Conservation (phyloP, 495 filamentous ascomycete species). For the Schizothecium vesticola region DNA sequence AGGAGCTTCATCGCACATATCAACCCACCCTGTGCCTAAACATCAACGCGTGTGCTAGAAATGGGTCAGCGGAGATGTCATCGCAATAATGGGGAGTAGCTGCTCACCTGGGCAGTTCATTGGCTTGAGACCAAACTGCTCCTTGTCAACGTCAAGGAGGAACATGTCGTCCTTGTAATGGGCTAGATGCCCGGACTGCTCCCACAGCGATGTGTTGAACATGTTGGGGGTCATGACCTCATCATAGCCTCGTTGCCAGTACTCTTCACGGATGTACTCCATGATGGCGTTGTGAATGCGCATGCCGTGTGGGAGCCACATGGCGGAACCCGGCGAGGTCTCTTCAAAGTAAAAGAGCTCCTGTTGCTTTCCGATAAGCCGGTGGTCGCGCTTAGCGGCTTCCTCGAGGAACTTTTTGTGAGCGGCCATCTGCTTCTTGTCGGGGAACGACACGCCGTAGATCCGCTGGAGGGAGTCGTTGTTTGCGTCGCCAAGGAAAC, state of each 20-base stretch:
- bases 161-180: constrained; percentile 99
- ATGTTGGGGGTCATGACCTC: constrained; percentile 96
- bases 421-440: constrained; percentile 87
- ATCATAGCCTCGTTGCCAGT: constrained; percentile 89
- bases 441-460: constrained; percentile 93
- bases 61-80: constrained; percentile 43
- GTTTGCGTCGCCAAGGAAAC: constrained; percentile 82
- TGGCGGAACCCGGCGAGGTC: constrained; percentile 81
- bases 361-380: constrained; percentile 86
- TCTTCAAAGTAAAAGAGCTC: constrained; percentile 97
- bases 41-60: constrained; percentile 30
- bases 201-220: constrained; percentile 87
- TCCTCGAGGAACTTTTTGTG: constrained; percentile 92
- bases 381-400: constrained; percentile 90
- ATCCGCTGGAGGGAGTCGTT: constrained; percentile 95
- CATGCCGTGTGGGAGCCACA: constrained; percentile 89
- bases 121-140: constrained; percentile 80
- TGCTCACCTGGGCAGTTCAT: constrained; percentile 90
- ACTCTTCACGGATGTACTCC: constrained; percentile 73
- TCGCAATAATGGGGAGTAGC: constrained; percentile 40
- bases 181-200: constrained; percentile 88
- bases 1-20: neutral
- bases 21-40: constrained; percentile 27
- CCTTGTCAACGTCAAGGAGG: constrained; percentile 83
- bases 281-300: constrained; percentile 87